Evolutionary conservation across 2,329 filamentous ascomycete species (phyloP), one percentile per base, ranked within the genome.

Genomic region (Elsinoe arachidis): DNA sequence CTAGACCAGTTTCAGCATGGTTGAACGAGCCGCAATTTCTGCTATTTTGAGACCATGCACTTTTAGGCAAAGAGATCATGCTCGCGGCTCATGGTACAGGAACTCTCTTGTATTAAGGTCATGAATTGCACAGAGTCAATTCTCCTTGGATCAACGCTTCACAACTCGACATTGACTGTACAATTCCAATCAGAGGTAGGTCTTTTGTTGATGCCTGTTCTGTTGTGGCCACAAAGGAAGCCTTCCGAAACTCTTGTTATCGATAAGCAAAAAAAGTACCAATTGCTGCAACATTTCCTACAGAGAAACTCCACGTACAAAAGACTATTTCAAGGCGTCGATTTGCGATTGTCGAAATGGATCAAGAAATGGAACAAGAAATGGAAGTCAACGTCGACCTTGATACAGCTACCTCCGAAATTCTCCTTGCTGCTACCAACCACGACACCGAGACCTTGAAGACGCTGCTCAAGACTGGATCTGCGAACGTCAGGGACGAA

Each of bases 401-500:
- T 6, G 74, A 78, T 63, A 73, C 76, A 0, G 68, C 68, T 56
- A 72, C 70, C 15, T 82, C 86, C 70, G 77, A 81, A 60, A 80
- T 87, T 62, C 80, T 88, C 56, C 79, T 86, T 49, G 83, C 83
- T 19, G 79, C 85, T 35, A 78, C 84, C 4, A 78, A 85, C 63
- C 85, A 88, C 71, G 79, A 96, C 69, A 72, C 85, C 60, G 70
- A 79, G 35, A 78, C 80, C 52, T 80, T 96, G 41, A 85, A 85
- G 69, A 79, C 80, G 57, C 80, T 95, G 6, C 80, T 95, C 61
- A 78, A 80, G 65, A 58, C 34, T 9, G 74, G 76, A 51, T 85
- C 74, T 74, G 88, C 76, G 33, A 90, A 87, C 69, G 83, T 86
- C 3, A 90, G 92, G 71, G 92, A 97, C 67, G 81, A 87, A 5